Evolutionary conservation across 331 rosid genomes (phyloP).

Genomic region (Pyrus hybrid): DNA sequence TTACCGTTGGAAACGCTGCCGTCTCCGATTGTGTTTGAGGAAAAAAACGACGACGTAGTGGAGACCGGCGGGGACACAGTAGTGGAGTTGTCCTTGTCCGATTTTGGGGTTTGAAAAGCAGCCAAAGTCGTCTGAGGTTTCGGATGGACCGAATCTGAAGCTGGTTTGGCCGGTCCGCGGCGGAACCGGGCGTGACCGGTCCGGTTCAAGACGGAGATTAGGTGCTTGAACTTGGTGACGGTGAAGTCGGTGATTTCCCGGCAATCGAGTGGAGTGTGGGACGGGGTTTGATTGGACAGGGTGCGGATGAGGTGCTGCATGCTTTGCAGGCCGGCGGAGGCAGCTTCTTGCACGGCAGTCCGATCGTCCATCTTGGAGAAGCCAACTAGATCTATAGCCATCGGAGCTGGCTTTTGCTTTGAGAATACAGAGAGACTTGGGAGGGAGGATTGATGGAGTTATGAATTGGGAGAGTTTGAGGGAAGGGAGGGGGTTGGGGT

Average conservation of each 20-base stretch:
- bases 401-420: background rate
- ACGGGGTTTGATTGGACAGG: conserved; percentile 26
- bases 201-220: conserved; percentile 63
- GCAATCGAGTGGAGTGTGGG: conserved; percentile 32
- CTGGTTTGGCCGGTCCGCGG: conserved; percentile 40
- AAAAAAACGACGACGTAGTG: conserved; percentile 55
- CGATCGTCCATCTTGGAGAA: conserved; percentile 34
- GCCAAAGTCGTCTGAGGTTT: background rate
- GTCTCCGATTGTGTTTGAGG: conserved; percentile 61
- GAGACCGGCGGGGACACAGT: conserved; percentile 42
- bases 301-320: conserved; percentile 60
- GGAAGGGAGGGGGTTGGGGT: background rate
- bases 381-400: conserved; percentile 45
- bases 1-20: conserved; percentile 73
- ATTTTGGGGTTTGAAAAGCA: conserved; percentile 1
- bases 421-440: background rate
- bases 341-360: conserved; percentile 56
- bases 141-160: background rate
- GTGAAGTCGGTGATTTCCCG: conserved; percentile 60
- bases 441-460: background rate
- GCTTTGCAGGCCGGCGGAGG: conserved; percentile 60
- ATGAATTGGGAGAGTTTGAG: background rate
- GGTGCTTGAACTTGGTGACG: conserved; percentile 62
- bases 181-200: conserved; percentile 95
- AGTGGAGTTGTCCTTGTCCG: conserved; percentile 16